Percentiles rank a stretch among this genome's conserved stretches.
These are phyloP conservation scores for Fusarium azukiicola DNA, from an alignment of 2,329 filamentous ascomycete species.

Conservation along the genomic window DNA sequence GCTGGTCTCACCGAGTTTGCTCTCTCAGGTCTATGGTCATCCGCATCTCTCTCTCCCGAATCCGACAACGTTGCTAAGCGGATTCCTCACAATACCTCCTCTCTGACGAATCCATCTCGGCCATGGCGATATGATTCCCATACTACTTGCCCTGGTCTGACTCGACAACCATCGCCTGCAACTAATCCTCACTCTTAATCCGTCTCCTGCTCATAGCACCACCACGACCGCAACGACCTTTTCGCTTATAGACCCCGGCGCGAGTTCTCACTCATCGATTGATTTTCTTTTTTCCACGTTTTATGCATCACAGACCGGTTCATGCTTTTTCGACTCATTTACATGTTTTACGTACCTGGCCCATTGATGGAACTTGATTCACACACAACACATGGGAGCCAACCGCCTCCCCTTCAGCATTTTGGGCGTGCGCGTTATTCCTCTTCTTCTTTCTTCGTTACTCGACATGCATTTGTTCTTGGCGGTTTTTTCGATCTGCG, in stretches of 20 bases:
- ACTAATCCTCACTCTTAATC: constrained; percentile 47
- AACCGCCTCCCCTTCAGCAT: constrained; percentile 45
- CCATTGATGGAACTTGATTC: constrained; percentile 44
- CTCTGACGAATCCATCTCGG: constrained; percentile 37
- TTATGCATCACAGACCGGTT: constrained; percentile 48
- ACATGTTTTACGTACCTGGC: constrained; percentile 47
- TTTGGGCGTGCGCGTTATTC: constrained; percentile 48
- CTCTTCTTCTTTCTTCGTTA: constrained; percentile 35
- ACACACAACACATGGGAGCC: constrained; percentile 44
- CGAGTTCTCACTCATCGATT: constrained; percentile 50
- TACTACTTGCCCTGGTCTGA: constrained; percentile 42
- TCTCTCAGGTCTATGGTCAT: constrained; percentile 48
- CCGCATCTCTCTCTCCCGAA: constrained; percentile 32
- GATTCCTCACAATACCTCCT: constrained; percentile 37
- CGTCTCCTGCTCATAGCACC: constrained; percentile 51
- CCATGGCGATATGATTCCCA: constrained; percentile 43
- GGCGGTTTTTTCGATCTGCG: constrained; percentile 42
- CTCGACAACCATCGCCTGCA: constrained; percentile 31
- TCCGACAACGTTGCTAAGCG: constrained; percentile 41
- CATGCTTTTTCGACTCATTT: constrained; percentile 41
- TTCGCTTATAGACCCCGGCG: constrained; percentile 54
- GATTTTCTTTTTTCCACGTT: constrained; percentile 46
- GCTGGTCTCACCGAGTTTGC: constrained; percentile 54
- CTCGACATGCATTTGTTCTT: constrained; percentile 46
- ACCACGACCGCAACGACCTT: constrained; percentile 55